Conservation (phyloP, 768 basidiomycete genomes). For the Pleurotus tuoliensis region DNA sequence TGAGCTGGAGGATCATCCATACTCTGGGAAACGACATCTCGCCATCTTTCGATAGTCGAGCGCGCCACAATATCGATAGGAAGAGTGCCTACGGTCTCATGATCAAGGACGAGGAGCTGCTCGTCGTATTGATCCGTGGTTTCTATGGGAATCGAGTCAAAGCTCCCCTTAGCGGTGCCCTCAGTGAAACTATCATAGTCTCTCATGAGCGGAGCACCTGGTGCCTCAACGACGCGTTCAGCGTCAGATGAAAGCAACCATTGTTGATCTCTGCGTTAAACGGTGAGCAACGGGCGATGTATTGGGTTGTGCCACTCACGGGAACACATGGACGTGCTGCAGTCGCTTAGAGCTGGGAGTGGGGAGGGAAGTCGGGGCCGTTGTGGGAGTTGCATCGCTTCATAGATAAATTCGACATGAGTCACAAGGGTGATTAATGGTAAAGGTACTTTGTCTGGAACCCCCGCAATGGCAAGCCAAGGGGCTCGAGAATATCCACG, state of each 20-base stretch:
- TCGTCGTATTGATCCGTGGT: constrained; percentile 31
- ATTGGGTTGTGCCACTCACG: background rate
- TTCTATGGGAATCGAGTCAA: constrained; percentile 39
- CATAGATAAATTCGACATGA: constrained; percentile 11
- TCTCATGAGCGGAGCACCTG: constrained; percentile 47
- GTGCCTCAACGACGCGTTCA: constrained; percentile 25
- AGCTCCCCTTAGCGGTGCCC: constrained; percentile 49
- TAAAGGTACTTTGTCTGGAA: constrained; percentile 17
- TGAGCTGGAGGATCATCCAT: constrained; percentile 10
- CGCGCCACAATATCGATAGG: constrained; percentile 18
- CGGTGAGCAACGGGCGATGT: constrained; percentile 5
- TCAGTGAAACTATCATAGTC: constrained; percentile 61
- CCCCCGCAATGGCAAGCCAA: constrained; percentile 15
- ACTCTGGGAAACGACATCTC: constrained; percentile 32
- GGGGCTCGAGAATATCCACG: constrained; percentile 16
- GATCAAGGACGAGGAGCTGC: constrained; percentile 29
- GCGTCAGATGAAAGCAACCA: constrained; percentile 15
- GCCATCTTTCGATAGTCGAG: constrained; percentile 39
- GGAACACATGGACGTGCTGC: constrained; percentile 5
- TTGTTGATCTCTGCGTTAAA: constrained; percentile 10
- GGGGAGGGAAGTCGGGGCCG: constrained; percentile 28
- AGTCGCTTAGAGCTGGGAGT: constrained; percentile 18
- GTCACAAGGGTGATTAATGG: constrained; percentile 7
- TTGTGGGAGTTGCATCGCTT: constrained; percentile 29
- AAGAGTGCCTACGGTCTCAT: constrained; percentile 27